Evolutionary conservation across 2,329 filamentous ascomycete species (phyloP).

Genomic region (Aureobasidium sp.): DNA sequence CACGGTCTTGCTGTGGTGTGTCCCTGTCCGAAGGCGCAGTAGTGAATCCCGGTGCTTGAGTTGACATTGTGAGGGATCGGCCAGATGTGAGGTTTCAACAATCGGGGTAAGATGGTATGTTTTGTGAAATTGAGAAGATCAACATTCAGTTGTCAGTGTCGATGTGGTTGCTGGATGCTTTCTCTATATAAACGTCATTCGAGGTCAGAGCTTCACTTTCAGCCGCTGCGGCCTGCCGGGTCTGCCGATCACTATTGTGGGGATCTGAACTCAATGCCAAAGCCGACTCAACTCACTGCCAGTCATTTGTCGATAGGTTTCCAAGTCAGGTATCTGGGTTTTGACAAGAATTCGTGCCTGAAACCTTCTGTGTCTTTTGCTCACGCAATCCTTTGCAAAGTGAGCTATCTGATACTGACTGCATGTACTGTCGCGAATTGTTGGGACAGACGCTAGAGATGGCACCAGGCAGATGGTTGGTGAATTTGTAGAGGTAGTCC

Average conservation of each 20-base stretch:
- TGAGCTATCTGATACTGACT: not conserved
- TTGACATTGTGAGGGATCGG: slow-evolving; percentile 19
- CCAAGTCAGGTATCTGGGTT: not conserved
- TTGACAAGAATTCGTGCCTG: not conserved
- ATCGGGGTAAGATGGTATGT: not conserved
- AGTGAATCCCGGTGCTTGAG: slow-evolving; percentile 19
- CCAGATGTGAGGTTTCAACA: not conserved
- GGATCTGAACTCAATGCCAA: not conserved
- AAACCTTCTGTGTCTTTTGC: not conserved
- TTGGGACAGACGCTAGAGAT: not conserved
- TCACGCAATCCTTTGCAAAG: not conserved
- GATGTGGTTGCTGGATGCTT: not conserved
- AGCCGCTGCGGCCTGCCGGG: not conserved
- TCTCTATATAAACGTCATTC: slow-evolving; percentile 2
- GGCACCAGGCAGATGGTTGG: not conserved
- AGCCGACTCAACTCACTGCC: not conserved
- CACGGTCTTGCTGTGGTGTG: slow-evolving; percentile 24
- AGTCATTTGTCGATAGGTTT: not conserved
- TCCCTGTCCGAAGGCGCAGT: slow-evolving; percentile 24
- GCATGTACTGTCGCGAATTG: not conserved
- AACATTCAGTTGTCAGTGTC: not conserved
- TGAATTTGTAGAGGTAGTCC: not conserved
- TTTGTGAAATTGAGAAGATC: not conserved
- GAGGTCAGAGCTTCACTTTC: slow-evolving; percentile 3
- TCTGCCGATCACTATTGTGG: not conserved